Evolutionary conservation across 495 filamentous ascomycete species (phyloP).

Genomic region (Aspergillus incahuasiensis): DNA sequence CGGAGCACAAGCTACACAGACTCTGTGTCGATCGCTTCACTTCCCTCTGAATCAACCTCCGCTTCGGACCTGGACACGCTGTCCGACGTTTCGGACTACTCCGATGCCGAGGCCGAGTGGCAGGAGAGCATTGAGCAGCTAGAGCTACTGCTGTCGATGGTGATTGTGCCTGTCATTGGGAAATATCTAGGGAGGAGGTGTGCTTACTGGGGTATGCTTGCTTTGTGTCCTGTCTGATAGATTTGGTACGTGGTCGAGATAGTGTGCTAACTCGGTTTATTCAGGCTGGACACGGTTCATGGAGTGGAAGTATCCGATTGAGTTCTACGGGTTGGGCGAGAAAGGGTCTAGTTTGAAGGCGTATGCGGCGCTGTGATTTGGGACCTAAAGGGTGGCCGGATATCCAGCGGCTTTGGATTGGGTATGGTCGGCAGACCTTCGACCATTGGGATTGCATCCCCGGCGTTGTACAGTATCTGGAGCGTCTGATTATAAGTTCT

Average conservation of each 20-base stretch:
- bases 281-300: slow-evolving; percentile 69
- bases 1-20: slow-evolving; percentile 25
- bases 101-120: slow-evolving; percentile 91
- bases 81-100: slow-evolving; percentile 35
- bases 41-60: slow-evolving; percentile 67
- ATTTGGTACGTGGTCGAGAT: not conserved
- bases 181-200: slow-evolving; percentile 91
- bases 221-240: not conserved
- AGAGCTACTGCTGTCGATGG: slow-evolving; percentile 87
- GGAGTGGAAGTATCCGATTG: slow-evolving; percentile 73
- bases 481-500: not conserved
- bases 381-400: not conserved
- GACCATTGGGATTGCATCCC: not conserved
- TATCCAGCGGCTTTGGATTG: not conserved
- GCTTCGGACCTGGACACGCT: slow-evolving; percentile 55
- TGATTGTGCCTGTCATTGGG: slow-evolving; percentile 84
- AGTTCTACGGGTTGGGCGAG: slow-evolving; percentile 51
- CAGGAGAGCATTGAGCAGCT: slow-evolving; percentile 87
- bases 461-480: not conserved
- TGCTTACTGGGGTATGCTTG: slow-evolving; percentile 83
- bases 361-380: slow-evolving; percentile 60
- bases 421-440: not conserved
- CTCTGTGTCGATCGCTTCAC: slow-evolving; percentile 65
- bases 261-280: not conserved
- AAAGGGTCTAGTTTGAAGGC: slow-evolving; percentile 62